Evolutionary conservation across 2,329 filamentous ascomycete genomes (phyloP), one percentile per base, ranked within the genome.

Genomic region (Diaporthe velutina): DNA sequence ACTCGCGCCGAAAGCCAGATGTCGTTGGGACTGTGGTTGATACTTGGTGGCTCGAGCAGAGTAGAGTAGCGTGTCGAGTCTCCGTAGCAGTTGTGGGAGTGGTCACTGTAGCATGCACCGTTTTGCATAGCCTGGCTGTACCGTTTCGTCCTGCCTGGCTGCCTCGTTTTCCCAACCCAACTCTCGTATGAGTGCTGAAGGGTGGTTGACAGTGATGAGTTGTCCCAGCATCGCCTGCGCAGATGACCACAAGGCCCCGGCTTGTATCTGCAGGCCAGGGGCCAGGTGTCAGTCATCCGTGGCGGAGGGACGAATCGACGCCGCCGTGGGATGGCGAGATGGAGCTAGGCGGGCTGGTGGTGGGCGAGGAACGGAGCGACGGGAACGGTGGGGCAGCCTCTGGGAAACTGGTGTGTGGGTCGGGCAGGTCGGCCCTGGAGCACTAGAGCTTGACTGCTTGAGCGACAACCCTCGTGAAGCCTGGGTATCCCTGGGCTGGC

Each of bases 131-230:
- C 50, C 25, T 64, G 42, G 52, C 30, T 42, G 48, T 58, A 52
- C 30, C 40, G 45, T 40, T 72, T 25, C 13, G 4, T n/a, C n/a
- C n/a, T 17, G 19, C 25, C 25, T 42, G 42, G 45, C 45, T 64
- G 70, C 54, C 57, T 22, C 50, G 54, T 58, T 60, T 48, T 38
- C 52, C 25, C 48, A 50, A 8, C 30, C 19, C 30, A 33, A 22
- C 33, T 42, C 42, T 64, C 48, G 70, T 64, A 54, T 72, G 42
- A 25, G n/a, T 35, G 70, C 70, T 50, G 57, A 33, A 52, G 57
- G 33, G 70, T 64, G 57, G 57, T 72, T 73, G 70, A 67, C 57
- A 68, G 57, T 73, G 74, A 73, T 75, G 74, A 70, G 74, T 75
- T 75, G 74, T 75, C 74, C 74, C 35, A 38, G 55, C 74, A 64